Evolutionary conservation across 371 early-diverging fungal species (phyloP).

Genomic region (Mucor lusitanicus): DNA sequence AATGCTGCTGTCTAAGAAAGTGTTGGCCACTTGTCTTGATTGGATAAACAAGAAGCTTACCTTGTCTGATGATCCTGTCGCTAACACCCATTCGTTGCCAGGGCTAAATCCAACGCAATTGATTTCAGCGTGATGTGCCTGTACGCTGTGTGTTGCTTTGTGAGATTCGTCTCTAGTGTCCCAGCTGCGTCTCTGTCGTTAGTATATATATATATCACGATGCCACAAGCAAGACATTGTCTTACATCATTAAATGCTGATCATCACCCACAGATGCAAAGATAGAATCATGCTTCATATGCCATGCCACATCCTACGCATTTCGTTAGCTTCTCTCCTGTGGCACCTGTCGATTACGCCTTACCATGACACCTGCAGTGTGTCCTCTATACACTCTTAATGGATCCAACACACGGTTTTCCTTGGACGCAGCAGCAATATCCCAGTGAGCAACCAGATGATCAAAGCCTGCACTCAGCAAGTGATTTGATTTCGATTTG

Average conservation of each 20-base stretch:
- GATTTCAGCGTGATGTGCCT: slow-evolving; percentile 92
- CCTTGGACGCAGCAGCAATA: slow-evolving; percentile 51
- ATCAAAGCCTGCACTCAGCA: slow-evolving; percentile 84
- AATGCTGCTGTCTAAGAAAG: slow-evolving; percentile 80
- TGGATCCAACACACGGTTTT: slow-evolving; percentile 72
- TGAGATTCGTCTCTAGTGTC: slow-evolving; percentile 59
- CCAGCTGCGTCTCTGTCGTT: slow-evolving; percentile 58
- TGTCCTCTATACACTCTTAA: slow-evolving; percentile 79
- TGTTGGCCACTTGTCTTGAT: too few relatives aligned
- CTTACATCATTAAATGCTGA: slow-evolving; percentile 84
- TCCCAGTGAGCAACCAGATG: slow-evolving; percentile 82
- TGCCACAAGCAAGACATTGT: too few relatives aligned
- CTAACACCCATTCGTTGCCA: slow-evolving; percentile 84
- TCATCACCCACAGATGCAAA: slow-evolving; percentile 98
- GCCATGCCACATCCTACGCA: slow-evolving; percentile 91
- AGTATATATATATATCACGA: neutral
- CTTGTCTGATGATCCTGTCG: slow-evolving; percentile 95
- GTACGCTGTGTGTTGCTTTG: slow-evolving; percentile 72
- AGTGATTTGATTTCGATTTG: slow-evolving; percentile 59
- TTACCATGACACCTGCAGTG: slow-evolving; percentile 85
- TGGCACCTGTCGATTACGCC: neutral
- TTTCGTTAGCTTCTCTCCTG: neutral
- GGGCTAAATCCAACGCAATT: slow-evolving; percentile 96
- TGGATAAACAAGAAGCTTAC: slow-evolving; percentile 32
- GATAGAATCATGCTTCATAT: slow-evolving; percentile 73